Evolutionary conservation across 305 asterid species (phyloP), one percentile per base, ranked within the genome.

Genomic region (Fraxinus ornus): DNA sequence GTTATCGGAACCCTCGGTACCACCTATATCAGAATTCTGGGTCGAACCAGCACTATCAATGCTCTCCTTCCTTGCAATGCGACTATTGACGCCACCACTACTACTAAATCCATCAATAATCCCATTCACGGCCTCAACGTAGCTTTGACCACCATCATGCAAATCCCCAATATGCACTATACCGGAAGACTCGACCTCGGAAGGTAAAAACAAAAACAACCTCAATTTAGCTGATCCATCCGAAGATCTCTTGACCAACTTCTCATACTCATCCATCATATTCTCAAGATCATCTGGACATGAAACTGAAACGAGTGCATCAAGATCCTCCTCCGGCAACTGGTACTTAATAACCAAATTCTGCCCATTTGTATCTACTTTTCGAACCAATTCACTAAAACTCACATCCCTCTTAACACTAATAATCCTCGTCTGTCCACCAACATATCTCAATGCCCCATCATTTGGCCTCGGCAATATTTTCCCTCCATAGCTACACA

Each of bases 251-350:
- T 93, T 97, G 1, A 78, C 76, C 91, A 92, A 78, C 91, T 91
- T 96, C 78, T 93, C 94, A 87, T 93, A 94, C 85, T 96, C 99
- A 71, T 96, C 99, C 97, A 96, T 93, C 99, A 96, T 94, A 86
- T 96, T 96, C 79, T 94, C 99, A 76, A 96, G 95, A 89, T 96
- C 99, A 85, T 96, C 98, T 4, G 95, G 84, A 80, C 98, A 92
- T 21, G 98, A 93, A 90, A 96, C 97, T 3, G 99, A 85, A 2
- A 96, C 97, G 32, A 96, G 98, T 10, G 98, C 98, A 85, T 96
- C 99, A 64, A 96, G 97, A 85, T 93, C 98, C 87, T 96, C 99
- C 24, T 92, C 99, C 3, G 98, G 99, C 84, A 96, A 90, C 91
- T 96, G 97, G 84, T 96, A 96, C 90, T 96, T 96, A 80, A 96